Evolutionary conservation across 1,284 basidiomycete species (phyloP).

Genomic region (Puccinia sorghi): DNA sequence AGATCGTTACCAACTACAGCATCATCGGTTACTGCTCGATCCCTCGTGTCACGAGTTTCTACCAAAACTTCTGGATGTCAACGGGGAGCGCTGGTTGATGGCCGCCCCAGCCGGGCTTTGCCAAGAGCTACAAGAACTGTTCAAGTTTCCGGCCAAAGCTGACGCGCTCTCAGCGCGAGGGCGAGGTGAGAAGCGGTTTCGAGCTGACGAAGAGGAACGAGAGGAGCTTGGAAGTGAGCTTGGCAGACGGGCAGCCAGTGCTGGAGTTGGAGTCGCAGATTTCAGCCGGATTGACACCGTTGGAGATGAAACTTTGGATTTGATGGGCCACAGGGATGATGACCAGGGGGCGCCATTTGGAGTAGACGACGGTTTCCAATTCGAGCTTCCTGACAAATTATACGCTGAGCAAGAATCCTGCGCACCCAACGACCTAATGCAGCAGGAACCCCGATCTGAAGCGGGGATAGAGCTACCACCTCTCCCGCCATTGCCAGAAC

Average conservation of each 20-base stretch:
- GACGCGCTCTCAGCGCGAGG: neutral
- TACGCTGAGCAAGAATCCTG: neutral
- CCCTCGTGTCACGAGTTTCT: slow-evolving; percentile 19
- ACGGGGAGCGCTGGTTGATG: slow-evolving; percentile 27
- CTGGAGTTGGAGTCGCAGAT: neutral
- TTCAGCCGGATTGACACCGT: slow-evolving; percentile 8
- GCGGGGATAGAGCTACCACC: slow-evolving; percentile 7
- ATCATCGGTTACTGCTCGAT: slow-evolving; percentile 15
- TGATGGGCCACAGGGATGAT: slow-evolving; percentile 10
- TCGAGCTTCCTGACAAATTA: slow-evolving; percentile 8
- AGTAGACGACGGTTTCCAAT: slow-evolving; percentile 15
- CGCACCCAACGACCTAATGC: neutral
- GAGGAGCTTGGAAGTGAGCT: slow-evolving; percentile 32
- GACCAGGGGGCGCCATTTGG: neutral
- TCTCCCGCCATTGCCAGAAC: slow-evolving; percentile 1
- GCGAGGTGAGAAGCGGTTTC: slow-evolving; percentile 2
- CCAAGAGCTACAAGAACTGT: slow-evolving; percentile 22
- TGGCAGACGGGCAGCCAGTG: slow-evolving; percentile 11
- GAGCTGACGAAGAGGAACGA: neutral
- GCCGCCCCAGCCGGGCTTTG: slow-evolving; percentile 39
- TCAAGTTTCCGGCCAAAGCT: slow-evolving; percentile 42
- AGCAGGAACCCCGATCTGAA: slow-evolving; percentile 14
- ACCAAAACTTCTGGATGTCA: slow-evolving; percentile 21
- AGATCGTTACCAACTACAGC: slow-evolving; percentile 33
- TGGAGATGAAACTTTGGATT: slow-evolving; percentile 28